phyloP scores from a whole-genome alignment of 1,139 yeast genomes.

The Pichiaceae sp. region DNA sequence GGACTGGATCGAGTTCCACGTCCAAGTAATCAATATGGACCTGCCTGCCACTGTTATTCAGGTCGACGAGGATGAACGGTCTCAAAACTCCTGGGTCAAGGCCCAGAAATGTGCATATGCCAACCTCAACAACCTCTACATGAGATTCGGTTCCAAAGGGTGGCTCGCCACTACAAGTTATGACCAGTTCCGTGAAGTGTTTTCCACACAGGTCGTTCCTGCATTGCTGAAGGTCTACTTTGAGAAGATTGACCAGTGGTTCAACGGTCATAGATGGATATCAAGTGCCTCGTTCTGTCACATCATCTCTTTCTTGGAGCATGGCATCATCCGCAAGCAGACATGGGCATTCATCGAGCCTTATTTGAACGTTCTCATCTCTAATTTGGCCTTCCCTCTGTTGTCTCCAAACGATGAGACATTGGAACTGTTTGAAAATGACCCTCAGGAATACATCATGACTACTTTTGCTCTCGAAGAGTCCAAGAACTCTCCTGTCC shows the following conservation, averaged over 20 bases:
- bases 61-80: conserved; percentile 40
- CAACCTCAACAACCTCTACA: conserved; percentile 66
- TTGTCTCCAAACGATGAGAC: conserved; percentile 64
- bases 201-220: conserved; percentile 56
- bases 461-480: conserved; percentile 63
- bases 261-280: conserved; percentile 57
- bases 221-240: conserved; percentile 60
- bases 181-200: conserved; percentile 39
- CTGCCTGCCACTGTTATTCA: conserved; percentile 43
- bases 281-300: conserved; percentile 59
- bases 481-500: conserved; percentile 53
- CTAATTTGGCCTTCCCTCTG: conserved; percentile 73
- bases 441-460: conserved; percentile 88
- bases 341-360: conserved; percentile 71
- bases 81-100: conserved; percentile 52
- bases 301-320: conserved; percentile 63
- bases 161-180: conserved; percentile 45
- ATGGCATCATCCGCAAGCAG: conserved; percentile 55
- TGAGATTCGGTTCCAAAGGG: conserved; percentile 54
- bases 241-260: conserved; percentile 66
- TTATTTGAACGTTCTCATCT: conserved; percentile 54
- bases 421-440: conserved; percentile 73
- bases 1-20: conserved; percentile 75
- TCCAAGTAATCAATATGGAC: conserved; percentile 53
- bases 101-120: conserved; percentile 90